Percentiles rank a stretch among this genome's conserved stretches.
Evolutionary conservation across 129 eudicot genomes (phyloP).

Genomic region (Calendula officinalis): DNA sequence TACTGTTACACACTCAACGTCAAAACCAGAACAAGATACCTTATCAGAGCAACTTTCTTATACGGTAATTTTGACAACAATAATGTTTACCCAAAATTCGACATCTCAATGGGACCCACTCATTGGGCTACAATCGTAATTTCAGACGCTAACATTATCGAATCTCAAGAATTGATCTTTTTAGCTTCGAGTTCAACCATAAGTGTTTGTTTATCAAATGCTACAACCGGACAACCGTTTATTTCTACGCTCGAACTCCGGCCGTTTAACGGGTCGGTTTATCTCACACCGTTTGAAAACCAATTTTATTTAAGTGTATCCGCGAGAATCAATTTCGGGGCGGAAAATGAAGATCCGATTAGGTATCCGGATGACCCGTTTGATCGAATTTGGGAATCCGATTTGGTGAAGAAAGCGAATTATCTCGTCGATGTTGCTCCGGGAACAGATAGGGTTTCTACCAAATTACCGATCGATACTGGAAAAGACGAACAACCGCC

Average conservation of each 20-base stretch:
- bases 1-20: conserved; percentile 86
- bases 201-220: conserved; percentile 92
- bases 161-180: conserved; percentile 74
- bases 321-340: conserved; percentile 94
- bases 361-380: conserved; percentile 98
- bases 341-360: conserved; percentile 72
- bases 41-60: conserved; percentile 84
- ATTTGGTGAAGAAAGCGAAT: conserved; percentile 73
- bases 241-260: conserved; percentile 95
- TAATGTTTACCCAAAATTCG: conserved; percentile 94
- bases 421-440: conserved; percentile 95
- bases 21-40: conserved; percentile 75
- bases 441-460: conserved; percentile 79
- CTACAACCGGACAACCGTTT: conserved; percentile 90
- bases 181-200: conserved; percentile 69
- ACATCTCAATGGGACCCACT: conserved; percentile 87
- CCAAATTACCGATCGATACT: conserved; percentile 56
- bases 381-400: conserved; percentile 96
- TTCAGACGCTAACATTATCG: conserved; percentile 81
- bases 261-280: conserved; percentile 86
- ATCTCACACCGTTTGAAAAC: conserved; percentile 66
- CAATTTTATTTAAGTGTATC: conserved; percentile 81
- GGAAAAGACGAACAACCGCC: conserved; percentile 69
- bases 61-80: conserved; percentile 84
- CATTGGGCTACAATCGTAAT: conserved; percentile 94